phyloP scores from a whole-genome alignment of 2,329 filamentous ascomycete genomes.

The Hymenoscyphus albidus region DNA sequence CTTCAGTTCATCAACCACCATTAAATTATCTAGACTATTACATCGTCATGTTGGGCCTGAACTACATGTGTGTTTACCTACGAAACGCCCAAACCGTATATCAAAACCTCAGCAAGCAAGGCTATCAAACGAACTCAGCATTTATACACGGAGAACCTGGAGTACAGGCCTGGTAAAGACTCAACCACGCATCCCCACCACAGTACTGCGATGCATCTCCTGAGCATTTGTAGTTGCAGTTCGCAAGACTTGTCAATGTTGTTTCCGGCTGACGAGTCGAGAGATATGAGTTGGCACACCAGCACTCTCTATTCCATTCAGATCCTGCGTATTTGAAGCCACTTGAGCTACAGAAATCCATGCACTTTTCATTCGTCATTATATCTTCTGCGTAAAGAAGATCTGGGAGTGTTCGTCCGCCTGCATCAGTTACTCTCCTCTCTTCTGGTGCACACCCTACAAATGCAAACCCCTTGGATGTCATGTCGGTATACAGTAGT shows the following conservation, averaged over 20 bases:
- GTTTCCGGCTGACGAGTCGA: neutral
- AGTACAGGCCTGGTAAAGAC: conserved; percentile 5
- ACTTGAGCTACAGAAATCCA: neutral
- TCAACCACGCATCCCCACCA: conserved; percentile 8
- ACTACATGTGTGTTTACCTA: neutral
- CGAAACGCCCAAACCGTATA: neutral
- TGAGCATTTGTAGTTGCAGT: neutral
- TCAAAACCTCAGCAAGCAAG: neutral
- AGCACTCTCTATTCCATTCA: conserved; percentile 2
- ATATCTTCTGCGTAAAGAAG: neutral
- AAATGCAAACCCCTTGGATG: conserved; percentile 4
- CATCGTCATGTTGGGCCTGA: no score
- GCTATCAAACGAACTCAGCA: neutral
- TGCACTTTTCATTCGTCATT: conserved; percentile 6
- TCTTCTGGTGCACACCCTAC: conserved; percentile 4
- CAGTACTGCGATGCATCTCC: neutral
- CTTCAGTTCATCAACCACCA: no score
- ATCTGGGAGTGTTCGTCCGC: neutral
- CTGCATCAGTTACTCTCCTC: neutral
- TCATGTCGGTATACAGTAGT: conserved; percentile 7
- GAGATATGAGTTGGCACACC: neutral
- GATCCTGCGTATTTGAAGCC: neutral
- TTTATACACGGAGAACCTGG: neutral
- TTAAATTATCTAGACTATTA: no score
- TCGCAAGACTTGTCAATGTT: neutral